Conservation (phyloP, 192 early-diverging fungal genomes). For the Obelidium mucronatum region DNA sequence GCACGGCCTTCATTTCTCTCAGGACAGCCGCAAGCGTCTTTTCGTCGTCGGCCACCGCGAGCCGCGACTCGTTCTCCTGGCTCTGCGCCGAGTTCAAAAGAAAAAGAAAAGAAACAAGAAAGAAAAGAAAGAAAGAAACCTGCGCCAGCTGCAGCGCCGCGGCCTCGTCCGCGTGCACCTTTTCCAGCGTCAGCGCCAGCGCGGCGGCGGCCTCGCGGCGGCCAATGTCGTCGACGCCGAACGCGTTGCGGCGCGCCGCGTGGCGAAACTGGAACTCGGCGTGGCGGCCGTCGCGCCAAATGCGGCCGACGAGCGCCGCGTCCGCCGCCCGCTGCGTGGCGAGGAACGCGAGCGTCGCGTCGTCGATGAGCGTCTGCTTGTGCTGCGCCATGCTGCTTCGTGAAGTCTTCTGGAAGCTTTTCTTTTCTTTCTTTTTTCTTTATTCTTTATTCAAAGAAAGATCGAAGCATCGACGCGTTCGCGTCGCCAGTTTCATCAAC, state of each 20-base stretch:
- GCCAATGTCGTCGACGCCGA: too few relatives aligned
- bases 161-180: too few relatives aligned
- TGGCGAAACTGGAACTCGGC: neutral
- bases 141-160: too few relatives aligned
- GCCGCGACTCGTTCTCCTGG: constrained; percentile 9
- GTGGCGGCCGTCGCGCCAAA: neutral
- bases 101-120: too few relatives aligned
- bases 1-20: constrained; percentile 31
- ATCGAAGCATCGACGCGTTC: constrained; percentile 48
- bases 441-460: constrained; percentile 32
- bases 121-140: too few relatives aligned
- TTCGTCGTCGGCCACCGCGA: constrained; percentile 1
- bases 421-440: neutral
- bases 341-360: neutral
- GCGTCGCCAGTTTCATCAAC: constrained; percentile 55
- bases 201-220: too few relatives aligned
- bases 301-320: neutral
- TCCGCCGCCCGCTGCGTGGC: neutral
- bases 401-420: neutral
- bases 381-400: neutral
- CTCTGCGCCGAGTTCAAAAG: too few relatives aligned
- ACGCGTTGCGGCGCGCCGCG: neutral
- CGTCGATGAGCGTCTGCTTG: constrained; percentile 1
- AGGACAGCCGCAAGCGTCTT: constrained; percentile 10
- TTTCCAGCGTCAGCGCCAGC: too few relatives aligned